phyloP scores from a whole-genome alignment of 2,329 filamentous ascomycete genomes.

The Aureobasidium uvarum region DNA sequence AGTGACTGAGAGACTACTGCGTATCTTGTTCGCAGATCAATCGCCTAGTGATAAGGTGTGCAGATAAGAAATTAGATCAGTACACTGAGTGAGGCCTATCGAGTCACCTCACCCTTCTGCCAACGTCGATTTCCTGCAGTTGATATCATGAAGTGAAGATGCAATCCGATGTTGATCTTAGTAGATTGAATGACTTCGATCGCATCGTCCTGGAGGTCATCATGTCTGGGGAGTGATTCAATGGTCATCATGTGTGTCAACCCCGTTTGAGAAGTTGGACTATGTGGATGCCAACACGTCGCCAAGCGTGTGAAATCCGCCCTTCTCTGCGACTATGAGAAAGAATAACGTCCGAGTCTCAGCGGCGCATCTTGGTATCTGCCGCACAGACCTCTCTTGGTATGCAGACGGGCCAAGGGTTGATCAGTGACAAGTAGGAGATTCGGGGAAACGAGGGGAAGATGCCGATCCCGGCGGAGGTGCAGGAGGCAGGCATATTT shows the following conservation, averaged over 20 bases:
- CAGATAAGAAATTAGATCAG: background rate
- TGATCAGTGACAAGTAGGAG: no score
- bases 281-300: background rate
- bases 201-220: background rate
- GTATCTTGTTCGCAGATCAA: background rate
- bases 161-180: background rate
- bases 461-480: background rate
- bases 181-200: background rate
- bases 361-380: slow-evolving; percentile 1
- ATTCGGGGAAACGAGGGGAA: background rate
- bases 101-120: background rate
- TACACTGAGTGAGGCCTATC: no score
- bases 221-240: background rate
- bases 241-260: background rate
- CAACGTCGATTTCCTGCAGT: background rate
- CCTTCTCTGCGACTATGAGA: background rate
- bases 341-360: background rate
- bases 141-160: background rate
- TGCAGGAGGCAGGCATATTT: background rate
- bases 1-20: background rate
- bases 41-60: background rate
- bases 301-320: background rate
- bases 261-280: background rate
- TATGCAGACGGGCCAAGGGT: background rate
- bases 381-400: background rate